phyloP scores from a whole-genome alignment of 1,139 yeast species.

The Taphrina wiesneri region DNA sequence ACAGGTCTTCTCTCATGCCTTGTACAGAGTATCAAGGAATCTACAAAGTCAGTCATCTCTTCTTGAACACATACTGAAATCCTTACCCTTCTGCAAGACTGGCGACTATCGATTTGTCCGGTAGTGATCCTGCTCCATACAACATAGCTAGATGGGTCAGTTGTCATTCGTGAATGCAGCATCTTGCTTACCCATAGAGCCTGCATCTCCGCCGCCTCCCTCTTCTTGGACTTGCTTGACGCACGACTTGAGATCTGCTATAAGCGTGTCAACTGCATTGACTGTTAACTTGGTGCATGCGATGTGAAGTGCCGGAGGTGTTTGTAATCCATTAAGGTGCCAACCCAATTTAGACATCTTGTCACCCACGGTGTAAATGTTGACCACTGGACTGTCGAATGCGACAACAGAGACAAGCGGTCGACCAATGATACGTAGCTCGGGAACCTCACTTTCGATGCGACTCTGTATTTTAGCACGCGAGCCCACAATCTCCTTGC shows the following conservation, averaged over 20 bases:
- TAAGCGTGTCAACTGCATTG: slow-evolving; percentile 62
- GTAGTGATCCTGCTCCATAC: slow-evolving; percentile 31
- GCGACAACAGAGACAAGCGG: slow-evolving; percentile 82
- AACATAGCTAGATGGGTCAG: slow-evolving; percentile 25
- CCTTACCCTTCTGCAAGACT: slow-evolving; percentile 31
- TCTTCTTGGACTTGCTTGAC: slow-evolving; percentile 50
- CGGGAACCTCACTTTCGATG: slow-evolving; percentile 50
- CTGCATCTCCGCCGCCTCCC: slow-evolving; percentile 33
- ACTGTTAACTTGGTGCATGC: slow-evolving; percentile 78
- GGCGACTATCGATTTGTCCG: slow-evolving; percentile 32
- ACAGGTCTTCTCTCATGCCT: slow-evolving; percentile 24
- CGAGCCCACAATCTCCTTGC: slow-evolving; percentile 66
- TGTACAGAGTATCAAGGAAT: slow-evolving; percentile 31
- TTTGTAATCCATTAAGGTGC: slow-evolving; percentile 85
- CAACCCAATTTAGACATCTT: slow-evolving; percentile 66
- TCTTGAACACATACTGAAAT: background rate
- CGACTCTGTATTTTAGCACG: slow-evolving; percentile 54
- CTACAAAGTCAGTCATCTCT: background rate
- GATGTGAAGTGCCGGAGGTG: slow-evolving; percentile 86
- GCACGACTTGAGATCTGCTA: slow-evolving; percentile 56
- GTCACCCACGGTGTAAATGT: slow-evolving; percentile 78
- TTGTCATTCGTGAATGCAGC: background rate
- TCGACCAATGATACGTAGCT: slow-evolving; percentile 72
- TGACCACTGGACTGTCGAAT: slow-evolving; percentile 60
- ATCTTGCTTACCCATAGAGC: slow-evolving; percentile 8